Conservation (phyloP, 371 early-diverging fungal species). For the Haplosporangium sp. region DNA sequence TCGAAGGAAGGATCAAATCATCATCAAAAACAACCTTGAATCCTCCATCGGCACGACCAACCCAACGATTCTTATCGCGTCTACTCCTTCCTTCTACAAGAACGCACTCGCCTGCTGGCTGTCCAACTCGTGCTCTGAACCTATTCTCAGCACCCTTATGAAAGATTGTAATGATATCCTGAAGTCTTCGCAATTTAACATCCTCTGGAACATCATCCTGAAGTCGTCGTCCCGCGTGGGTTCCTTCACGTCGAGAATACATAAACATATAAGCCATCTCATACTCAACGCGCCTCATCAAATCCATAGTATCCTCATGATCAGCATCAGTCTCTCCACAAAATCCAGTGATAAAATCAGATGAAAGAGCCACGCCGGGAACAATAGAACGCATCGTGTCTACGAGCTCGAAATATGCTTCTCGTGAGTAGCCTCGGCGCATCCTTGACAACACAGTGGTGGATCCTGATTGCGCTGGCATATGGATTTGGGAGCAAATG, state of each 20-base stretch:
- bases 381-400: constrained; percentile 72
- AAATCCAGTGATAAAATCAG: constrained; percentile 84
- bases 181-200: constrained; percentile 70
- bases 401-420: constrained; percentile 79
- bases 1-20: constrained; percentile 33
- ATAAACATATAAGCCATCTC: constrained; percentile 89
- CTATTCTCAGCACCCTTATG: constrained; percentile 68
- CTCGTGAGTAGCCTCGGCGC: constrained; percentile 84
- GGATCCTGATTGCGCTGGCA: constrained; percentile 84
- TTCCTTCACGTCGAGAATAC: constrained; percentile 79
- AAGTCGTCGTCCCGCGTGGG: constrained; percentile 79
- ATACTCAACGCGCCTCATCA: constrained; percentile 77
- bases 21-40: constrained; percentile 65
- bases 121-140: constrained; percentile 66
- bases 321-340: constrained; percentile 87
- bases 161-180: constrained; percentile 76
- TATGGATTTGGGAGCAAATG: constrained; percentile 80
- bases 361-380: constrained; percentile 80
- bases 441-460: constrained; percentile 74
- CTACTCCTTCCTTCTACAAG: constrained; percentile 72
- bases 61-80: constrained; percentile 58
- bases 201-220: constrained; percentile 75
- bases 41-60: constrained; percentile 71
- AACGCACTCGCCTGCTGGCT: constrained; percentile 64
- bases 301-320: constrained; percentile 74